phyloP scores from a whole-genome alignment of 1,139 yeast genomes.

The Geotrichum aggregatum region DNA sequence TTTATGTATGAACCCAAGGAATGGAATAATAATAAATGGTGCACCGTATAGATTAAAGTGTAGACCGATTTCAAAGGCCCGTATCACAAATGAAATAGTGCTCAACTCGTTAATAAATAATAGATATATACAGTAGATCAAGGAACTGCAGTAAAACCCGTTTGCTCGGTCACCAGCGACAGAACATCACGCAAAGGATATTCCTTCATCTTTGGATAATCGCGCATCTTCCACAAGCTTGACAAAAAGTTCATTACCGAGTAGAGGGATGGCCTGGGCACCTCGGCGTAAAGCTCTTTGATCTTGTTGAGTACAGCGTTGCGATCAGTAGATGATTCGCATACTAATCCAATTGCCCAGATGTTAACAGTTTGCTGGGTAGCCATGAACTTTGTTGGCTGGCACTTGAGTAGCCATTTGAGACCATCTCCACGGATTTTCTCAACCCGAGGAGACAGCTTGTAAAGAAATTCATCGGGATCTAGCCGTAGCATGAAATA shows the following conservation, averaged over 20 bases:
- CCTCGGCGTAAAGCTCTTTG: conserved; percentile 21
- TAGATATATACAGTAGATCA: neutral
- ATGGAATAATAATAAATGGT: no score
- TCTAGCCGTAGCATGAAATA: conserved; percentile 25
- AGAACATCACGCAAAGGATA: neutral
- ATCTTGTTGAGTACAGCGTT: conserved; percentile 22
- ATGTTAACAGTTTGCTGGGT: neutral
- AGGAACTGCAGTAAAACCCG: neutral
- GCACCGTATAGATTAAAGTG: no score
- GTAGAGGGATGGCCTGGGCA: conserved; percentile 18
- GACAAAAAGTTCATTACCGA: conserved; percentile 23
- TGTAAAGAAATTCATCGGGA: conserved; percentile 19
- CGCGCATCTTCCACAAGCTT: conserved; percentile 24
- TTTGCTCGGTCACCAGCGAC: neutral
- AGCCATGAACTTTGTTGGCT: conserved; percentile 19
- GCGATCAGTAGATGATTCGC: conserved; percentile 23
- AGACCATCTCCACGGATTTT: conserved; percentile 19
- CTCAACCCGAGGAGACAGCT: conserved; percentile 19
- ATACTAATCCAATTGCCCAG: conserved; percentile 7
- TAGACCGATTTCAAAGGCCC: no score
- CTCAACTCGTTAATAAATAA: no score
- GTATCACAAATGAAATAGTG: no score
- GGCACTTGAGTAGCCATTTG: conserved; percentile 19
- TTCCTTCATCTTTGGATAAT: neutral
- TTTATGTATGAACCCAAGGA: no score